A percentile compares a stretch with the other conserved stretches of the same genome.
These are phyloP conservation scores for Stereum hirsutum DNA, from an alignment of 1,284 basidiomycete species.

Conservation along the genomic window DNA sequence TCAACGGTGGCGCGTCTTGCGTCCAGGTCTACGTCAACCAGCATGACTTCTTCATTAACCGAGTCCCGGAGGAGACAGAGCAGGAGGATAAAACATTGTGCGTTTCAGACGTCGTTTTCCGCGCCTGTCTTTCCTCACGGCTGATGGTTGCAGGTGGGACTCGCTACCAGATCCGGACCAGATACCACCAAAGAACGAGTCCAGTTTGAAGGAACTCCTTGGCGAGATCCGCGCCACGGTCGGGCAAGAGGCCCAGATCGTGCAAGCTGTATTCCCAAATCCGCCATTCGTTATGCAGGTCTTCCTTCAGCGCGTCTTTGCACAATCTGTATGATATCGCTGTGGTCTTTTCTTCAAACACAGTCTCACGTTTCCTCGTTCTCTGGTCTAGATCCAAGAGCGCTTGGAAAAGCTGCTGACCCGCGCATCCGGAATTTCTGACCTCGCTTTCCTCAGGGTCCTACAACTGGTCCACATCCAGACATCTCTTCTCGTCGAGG, in stretches of 20 bases:
- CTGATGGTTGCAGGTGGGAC: conserved; percentile 58
- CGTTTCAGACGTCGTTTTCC: too few relatives aligned
- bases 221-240: conserved; percentile 87
- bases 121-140: conserved; percentile 2
- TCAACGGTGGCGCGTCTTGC: conserved; percentile 95
- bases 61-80: conserved; percentile 53
- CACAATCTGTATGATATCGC: conserved; percentile 72
- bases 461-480: conserved; percentile 84
- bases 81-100: conserved; percentile 56
- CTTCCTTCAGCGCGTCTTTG: conserved; percentile 95
- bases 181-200: conserved; percentile 72
- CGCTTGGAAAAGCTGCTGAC: conserved; percentile 84
- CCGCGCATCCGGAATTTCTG: conserved; percentile 66
- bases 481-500: conserved; percentile 77
- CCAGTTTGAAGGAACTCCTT: conserved; percentile 76
- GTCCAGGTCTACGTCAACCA: conserved; percentile 99
- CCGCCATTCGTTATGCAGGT: conserved; percentile 98
- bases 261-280: conserved; percentile 97
- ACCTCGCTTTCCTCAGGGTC: conserved; percentile 87
- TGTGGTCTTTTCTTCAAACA: conserved; percentile 7
- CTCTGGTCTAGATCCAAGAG: conserved; percentile 72
- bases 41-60: conserved; percentile 98
- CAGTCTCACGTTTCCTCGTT: neutral
- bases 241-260: conserved; percentile 94
- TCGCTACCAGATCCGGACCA: conserved; percentile 73